Conservation (phyloP, 208 protist species). For the Jaenimonas drosophilae region DNA sequence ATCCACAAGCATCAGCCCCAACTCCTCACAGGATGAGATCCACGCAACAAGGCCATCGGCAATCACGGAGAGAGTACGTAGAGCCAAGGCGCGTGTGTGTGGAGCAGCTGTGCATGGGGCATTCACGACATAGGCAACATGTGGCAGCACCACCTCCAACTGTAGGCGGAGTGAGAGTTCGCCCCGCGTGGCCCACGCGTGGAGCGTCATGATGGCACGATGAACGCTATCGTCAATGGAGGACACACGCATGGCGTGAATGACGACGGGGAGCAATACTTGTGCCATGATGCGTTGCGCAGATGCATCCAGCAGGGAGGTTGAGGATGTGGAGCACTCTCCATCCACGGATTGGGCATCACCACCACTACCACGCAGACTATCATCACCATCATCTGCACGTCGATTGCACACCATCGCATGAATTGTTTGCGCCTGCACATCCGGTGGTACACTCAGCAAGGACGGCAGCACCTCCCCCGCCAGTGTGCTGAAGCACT, state of each 20-base stretch:
- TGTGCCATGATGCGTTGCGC: slow-evolving; percentile 5
- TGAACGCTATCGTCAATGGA: slow-evolving; percentile 30
- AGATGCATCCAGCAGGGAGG: too few species aligned
- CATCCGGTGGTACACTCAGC: slow-evolving; percentile 35
- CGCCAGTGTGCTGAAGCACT: slow-evolving; percentile 27
- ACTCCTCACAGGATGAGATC: too few species aligned
- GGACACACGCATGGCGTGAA: slow-evolving; percentile 26
- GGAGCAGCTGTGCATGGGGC: too few species aligned
- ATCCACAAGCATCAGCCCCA: too few species aligned
- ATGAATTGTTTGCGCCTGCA: slow-evolving; percentile 30
- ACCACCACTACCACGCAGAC: too few species aligned
- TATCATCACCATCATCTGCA: too few species aligned
- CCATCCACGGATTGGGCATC: too few species aligned
- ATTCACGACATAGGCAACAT: slow-evolving; percentile 25
- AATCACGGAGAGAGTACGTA: too few species aligned
- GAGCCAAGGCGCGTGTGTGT: slow-evolving; percentile 32
- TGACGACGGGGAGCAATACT: slow-evolving; percentile 37
- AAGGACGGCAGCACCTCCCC: slow-evolving; percentile 29
- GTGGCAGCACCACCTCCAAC: slow-evolving; percentile 36
- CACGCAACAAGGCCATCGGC: too few species aligned
- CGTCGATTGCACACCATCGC: neutral
- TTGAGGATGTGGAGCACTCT: too few species aligned
- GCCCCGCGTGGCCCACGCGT: neutral
- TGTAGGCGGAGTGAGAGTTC: slow-evolving; percentile 13
- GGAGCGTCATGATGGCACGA: slow-evolving; percentile 26